Percentiles rank a stretch among this genome's conserved stretches.
phyloP scores from a whole-genome alignment of 371 early-diverging fungal species.

The Actinomortierella ambigua region DNA sequence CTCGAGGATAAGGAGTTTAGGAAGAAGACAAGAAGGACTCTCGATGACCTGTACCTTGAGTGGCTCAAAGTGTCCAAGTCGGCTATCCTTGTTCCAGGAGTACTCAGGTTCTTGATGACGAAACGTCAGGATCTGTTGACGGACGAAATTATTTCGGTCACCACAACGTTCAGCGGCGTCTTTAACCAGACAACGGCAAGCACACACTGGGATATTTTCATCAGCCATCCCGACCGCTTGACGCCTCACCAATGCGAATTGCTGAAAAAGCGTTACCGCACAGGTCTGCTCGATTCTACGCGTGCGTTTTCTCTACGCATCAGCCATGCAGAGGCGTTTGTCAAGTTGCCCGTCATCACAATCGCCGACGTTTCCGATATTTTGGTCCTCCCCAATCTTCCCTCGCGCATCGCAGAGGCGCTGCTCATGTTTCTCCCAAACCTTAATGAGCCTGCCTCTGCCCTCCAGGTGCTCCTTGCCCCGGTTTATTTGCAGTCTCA shows the following conservation, averaged over 20 bases:
- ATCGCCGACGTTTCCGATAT: slow-evolving; percentile 32
- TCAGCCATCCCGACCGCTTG: slow-evolving; percentile 15
- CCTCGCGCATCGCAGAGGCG: slow-evolving; percentile 33
- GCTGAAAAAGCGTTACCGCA: slow-evolving; percentile 23
- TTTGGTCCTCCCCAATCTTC: slow-evolving; percentile 29
- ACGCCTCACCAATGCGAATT: slow-evolving; percentile 31
- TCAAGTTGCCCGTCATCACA: slow-evolving; percentile 26
- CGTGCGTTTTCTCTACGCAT: slow-evolving; percentile 26
- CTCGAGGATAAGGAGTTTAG: too few species aligned
- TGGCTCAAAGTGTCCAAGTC: slow-evolving; percentile 22
- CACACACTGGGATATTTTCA: slow-evolving; percentile 18
- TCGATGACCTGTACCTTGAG: too few species aligned
- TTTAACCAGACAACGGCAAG: slow-evolving; percentile 26
- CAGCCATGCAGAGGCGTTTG: slow-evolving; percentile 28
- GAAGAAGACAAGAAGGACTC: too few species aligned
- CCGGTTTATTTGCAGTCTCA: slow-evolving; percentile 37
- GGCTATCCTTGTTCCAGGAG: slow-evolving; percentile 11
- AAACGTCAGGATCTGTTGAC: slow-evolving; percentile 22
- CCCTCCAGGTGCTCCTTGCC: slow-evolving; percentile 27
- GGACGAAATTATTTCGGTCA: slow-evolving; percentile 19
- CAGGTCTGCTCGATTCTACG: slow-evolving; percentile 25
- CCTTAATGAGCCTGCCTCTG: slow-evolving; percentile 28
- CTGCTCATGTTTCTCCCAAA: slow-evolving; percentile 40
- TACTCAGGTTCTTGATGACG: slow-evolving; percentile 9
- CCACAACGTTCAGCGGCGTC: slow-evolving; percentile 18